phyloP scores from a whole-genome alignment of 78 protist species.

The Dictyostelium citrinum region DNA sequence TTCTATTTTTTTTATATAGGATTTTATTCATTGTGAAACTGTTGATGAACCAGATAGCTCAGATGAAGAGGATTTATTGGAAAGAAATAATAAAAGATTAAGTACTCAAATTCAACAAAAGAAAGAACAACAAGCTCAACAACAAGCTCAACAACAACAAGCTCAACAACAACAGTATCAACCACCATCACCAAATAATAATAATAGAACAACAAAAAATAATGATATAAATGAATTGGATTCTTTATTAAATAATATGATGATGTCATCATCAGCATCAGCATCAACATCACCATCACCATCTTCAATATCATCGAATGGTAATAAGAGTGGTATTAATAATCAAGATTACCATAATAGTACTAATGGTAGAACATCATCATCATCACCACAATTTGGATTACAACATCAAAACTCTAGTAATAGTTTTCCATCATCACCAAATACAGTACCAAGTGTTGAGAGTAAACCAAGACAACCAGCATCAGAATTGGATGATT shows the following conservation, averaged over 20 bases:
- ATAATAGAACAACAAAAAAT: not conserved
- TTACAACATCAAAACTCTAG: slow-evolving; percentile 7
- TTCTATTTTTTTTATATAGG: not conserved
- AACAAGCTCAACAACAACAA: slow-evolving; percentile 6
- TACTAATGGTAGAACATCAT: not conserved
- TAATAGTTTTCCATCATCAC: slow-evolving; percentile 13
- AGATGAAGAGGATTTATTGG: slow-evolving; percentile 65
- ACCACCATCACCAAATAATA: slow-evolving; percentile 3
- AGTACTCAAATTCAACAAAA: not conserved
- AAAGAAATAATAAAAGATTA: slow-evolving; percentile 38
- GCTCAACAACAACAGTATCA: not conserved
- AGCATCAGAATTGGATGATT: slow-evolving; percentile 64
- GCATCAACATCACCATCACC: not conserved
- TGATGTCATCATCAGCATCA: not conserved
- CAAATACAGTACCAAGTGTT: slow-evolving; percentile 23
- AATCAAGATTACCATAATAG: not conserved
- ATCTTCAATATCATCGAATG: not conserved
- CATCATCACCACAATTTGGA: not conserved
- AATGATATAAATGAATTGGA: slow-evolving; percentile 63
- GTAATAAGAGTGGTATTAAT: not conserved
- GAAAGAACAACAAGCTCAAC: not conserved
- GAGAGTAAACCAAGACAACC: slow-evolving; percentile 31
- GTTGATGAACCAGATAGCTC: slow-evolving; percentile 8
- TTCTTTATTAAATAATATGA: slow-evolving; percentile 58
- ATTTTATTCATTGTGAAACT: slow-evolving; percentile 39